These are phyloP conservation scores for Colletotrichum tabaci DNA, from an alignment of 2,329 filamentous ascomycete genomes.

Conservation along the genomic window DNA sequence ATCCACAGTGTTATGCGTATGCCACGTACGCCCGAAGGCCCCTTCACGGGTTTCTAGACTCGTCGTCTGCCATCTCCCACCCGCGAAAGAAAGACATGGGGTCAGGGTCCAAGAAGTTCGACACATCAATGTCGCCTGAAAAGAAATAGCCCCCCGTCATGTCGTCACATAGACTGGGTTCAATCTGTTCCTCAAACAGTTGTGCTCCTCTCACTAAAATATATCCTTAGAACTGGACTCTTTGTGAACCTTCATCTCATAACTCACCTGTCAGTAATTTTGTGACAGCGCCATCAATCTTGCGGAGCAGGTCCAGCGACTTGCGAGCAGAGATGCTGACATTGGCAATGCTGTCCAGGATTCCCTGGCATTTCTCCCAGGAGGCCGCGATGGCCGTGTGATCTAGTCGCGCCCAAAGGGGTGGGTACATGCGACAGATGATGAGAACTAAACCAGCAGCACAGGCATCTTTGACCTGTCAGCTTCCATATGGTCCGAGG, in stretches of 20 bases:
- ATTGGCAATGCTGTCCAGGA: background rate
- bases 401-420: conserved; percentile 6
- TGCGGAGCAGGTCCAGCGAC: conserved; percentile 19
- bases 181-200: background rate
- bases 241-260: no score
- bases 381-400: background rate
- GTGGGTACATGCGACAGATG: conserved; percentile 9
- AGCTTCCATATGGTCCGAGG: background rate
- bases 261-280: conserved; percentile 4
- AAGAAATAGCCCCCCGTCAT: background rate
- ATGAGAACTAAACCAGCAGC: conserved; percentile 10
- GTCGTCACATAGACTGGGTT: background rate
- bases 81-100: conserved; percentile 17
- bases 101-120: background rate
- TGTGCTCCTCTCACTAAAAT: background rate
- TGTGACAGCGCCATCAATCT: conserved; percentile 10
- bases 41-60: background rate
- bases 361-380: conserved; percentile 5
- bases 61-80: conserved; percentile 6
- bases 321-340: conserved; percentile 7
- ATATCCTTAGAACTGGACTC: background rate
- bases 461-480: conserved; percentile 5
- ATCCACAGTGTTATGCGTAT: background rate
- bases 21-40: no score
- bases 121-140: conserved; percentile 9